Evolutionary conservation across 2,329 filamentous ascomycete genomes (phyloP), one percentile per base, ranked within the genome.

Genomic region (Colletotrichum australisinense): DNA sequence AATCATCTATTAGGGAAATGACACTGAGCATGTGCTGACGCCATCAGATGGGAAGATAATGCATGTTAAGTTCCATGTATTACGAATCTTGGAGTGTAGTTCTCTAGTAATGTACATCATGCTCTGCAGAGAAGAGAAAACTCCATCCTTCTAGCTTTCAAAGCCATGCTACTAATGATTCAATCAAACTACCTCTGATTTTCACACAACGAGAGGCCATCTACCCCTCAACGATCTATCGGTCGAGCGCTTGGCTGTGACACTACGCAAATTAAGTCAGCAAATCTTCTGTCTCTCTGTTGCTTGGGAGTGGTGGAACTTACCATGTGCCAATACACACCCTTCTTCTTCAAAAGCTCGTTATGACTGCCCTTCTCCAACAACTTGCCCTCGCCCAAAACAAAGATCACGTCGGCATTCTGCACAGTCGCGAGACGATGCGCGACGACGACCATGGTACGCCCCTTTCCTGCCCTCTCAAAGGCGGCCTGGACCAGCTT

Each of bases 401-500:
- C 93, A 77, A 94, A 94, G 55, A 95, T 95, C n/a, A 92, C 84
- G 80, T 96, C 92, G 1, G 93, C 93, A 76, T 95, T 93, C 80
- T 94, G 93, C 24, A 95, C 91, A 14, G 93, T 96, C 0, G 92
- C 92, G 62, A 96, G 85, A 16, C 94, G 87, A 80, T 96, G 94
- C 1, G 94, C 94, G 12, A 97, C 93, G 3, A 93, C 93, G 3
- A 97, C 86, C 74, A 93, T 94, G 2, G 94, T 91, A 8, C 88
- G 83, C 2, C 88, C 89, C 75, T 86, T 86, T 4, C 87, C 87
- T 0, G 90, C 91, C 55, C 86, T 86, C 84, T 94, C 92, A 78
- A 95, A 90, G 0, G 93, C 93, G 1, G 84, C 85, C 80, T 95
- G 89, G 4, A 91, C 89, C n/a, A 90, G 83, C 79, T 88, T 86